Base-by-base conservation (phyloP, 345 rosid species). In the Streptanthus diversifolius region DNA sequence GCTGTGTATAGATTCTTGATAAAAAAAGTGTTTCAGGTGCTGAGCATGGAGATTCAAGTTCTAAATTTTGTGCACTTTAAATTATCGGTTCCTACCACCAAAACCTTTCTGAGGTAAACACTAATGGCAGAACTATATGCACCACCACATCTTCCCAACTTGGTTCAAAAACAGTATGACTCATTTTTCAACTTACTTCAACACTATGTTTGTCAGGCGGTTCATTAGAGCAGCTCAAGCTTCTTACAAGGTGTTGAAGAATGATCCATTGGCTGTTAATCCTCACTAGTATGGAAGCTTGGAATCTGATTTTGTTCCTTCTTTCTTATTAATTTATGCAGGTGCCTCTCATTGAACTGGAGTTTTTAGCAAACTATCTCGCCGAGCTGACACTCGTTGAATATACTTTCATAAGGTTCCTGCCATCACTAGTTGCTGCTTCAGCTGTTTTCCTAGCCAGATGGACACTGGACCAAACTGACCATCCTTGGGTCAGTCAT, bases 361-460 rank as follows among this genome's bases (percentile, higher is more conserved):
- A 88, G 83, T 87, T 76, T 66, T 74, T 89, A 81, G 93, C 97
- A 61, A 91, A 91, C 80, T 93, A 86, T 77, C 77, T 93, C 22
- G 95, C 97, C 6, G 97, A 91, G 80, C 54, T 91, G 79, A 88
- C 89, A 43, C 95, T 91, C n/a, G 32, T 84, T 29, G 95, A 91
- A 49, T 91, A 91, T 68, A 81, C 66, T 76, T 89, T 91, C 84
- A 81, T 88, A 24, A 84, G 82, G 83, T 85, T 83, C 79, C 74
- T 86, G 35, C 98, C 98, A 51, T 93, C 98, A 24, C 71, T 84
- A 17, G 58, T 82, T 59, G 98, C 98, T 32, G 98, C 98, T 25
- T 89, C 98, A 63, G 88, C 96, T 17, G 96, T 93, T 59, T 86
- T 93, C 79, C 84, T 93, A 17, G 97, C 99, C 48, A 78, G 83